Evolutionary conservation across 768 basidiomycete species (phyloP), one percentile per base, ranked within the genome.

Genomic region (Boletus subparvulus): DNA sequence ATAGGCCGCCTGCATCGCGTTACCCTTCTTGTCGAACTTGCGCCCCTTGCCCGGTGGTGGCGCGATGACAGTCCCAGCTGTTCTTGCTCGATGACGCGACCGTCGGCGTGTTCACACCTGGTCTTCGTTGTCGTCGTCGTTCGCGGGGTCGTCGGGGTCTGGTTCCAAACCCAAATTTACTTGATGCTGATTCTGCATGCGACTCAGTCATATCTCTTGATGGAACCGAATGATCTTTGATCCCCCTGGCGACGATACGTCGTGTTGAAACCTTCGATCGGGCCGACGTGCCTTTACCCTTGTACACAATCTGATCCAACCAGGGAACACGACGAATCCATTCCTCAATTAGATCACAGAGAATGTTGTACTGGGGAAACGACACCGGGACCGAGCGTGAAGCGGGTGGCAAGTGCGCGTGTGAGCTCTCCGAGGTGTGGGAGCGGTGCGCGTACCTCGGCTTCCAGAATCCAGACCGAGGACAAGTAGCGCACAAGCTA

Each of bases 391-490:
- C 78, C 75, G 37, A 79, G 74, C 36, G 80, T 77, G 59, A 81
- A 76, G 41, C 80, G 79, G 26, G 69, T 59, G 12, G 80, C 87
- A 41, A 92, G 78, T 32, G 69, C 75, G 49, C 78, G 77, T n/a
- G 83, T 80, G 54, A 90, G 74, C n/a, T 80, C 78, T 13, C 75
- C 78, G 28, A 86, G 70, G 47, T 81, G 76, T 48, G 81, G 79
- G 42, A 86, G 75, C 11, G 80, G 74, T 26, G 74, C 67, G 42
- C 82, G 80, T 11, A 72, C 70, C 62, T 88, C 87, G 4, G 83
- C 84, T 76, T 93, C 92, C 36, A 91, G 71, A 0, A 75, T 93
- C 92, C 36, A 91, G 71, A 0, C 86, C 81, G 50, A 90, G 78
- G 26, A 92, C 76, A 54, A 90, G 74, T 9, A 90, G 65, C 13